Evolutionary conservation across 169 alveolate species (phyloP), one percentile per base, ranked within the genome.

Genomic region (Babesia ovis): DNA sequence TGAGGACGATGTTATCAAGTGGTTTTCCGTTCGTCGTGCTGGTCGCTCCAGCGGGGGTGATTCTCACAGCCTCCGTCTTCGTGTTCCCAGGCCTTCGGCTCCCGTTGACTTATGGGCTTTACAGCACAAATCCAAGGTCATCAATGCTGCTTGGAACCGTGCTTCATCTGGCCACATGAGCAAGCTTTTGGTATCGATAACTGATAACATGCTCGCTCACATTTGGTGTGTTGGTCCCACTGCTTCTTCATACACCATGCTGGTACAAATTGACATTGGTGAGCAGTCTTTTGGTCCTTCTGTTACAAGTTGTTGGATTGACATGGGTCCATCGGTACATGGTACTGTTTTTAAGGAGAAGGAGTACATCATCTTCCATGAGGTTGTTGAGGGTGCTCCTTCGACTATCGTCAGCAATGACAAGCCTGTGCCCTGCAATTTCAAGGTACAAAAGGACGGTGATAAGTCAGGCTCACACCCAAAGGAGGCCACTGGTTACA

Each of bases 171-270:
- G 83, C 20, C 18, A 48, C 3, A 25, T 34, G 20, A 5, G 68
- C 50, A 68, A 69, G 59, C 56, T 79, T 34, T 73, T 79, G 64
- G 77, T 69, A 32, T 42, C 87, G 16, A 29, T 79, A 25, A 50
- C 83, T 11, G 29, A 20, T 45, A 45, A 50, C n/a, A 64, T 66
- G 76, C 56, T 79, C 53, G 87, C 87, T 0, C 55, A 69, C 54
- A 50, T 79, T 8, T 79, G 87, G 87, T 75, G 83, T 25, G 27
- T 64, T 25, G 74, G 74, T 8, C 48, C 74, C 9, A 4, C 74
- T 20, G n/a, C 18, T 39, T 16, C 62, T 18, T 12, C 29, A 11
- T 32, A 22, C 31, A 45, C 35, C 9, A 12, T 64, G 51, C 27
- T 64, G 11, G 32, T 48, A 20, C 74, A 64, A 4, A 23, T 64